Conservation (phyloP, 306 rosid species). For the Citrullus amarus region DNA sequence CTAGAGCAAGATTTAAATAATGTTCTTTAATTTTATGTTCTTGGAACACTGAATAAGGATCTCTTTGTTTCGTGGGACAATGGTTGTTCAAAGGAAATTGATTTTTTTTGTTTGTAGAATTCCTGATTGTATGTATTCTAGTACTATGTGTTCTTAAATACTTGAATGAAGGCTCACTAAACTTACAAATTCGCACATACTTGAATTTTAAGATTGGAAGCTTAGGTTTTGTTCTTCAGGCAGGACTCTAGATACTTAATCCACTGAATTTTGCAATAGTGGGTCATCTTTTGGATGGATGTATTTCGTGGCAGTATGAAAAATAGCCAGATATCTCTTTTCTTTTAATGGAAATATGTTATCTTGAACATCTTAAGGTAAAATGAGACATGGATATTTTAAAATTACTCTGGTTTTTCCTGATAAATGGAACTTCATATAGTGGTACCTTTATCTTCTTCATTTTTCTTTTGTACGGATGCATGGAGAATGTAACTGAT, state of each 20-base stretch:
- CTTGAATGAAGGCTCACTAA: background rate
- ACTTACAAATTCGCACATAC: background rate
- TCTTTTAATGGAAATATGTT: no score
- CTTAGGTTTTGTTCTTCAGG: background rate
- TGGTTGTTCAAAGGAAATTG: background rate
- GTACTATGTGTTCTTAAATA: background rate
- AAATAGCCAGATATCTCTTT: background rate
- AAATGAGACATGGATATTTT: background rate
- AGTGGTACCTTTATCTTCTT: background rate
- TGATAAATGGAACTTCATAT: background rate
- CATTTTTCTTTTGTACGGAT: background rate
- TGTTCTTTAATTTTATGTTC: background rate
- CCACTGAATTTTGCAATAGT: background rate
- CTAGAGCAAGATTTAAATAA: background rate
- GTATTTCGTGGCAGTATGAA: background rate
- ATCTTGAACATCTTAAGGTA: background rate
- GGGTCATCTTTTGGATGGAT: background rate
- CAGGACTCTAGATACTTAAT: background rate
- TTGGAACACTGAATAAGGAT: background rate
- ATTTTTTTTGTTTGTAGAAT: background rate
- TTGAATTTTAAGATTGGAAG: background rate
- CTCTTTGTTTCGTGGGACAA: background rate
- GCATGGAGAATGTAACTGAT: conserved; percentile 26
- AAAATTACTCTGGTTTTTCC: background rate
- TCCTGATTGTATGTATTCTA: background rate